These are phyloP conservation scores for Aspergillus egyptiacus DNA, from an alignment of 495 filamentous ascomycete genomes.

Conservation along the genomic window DNA sequence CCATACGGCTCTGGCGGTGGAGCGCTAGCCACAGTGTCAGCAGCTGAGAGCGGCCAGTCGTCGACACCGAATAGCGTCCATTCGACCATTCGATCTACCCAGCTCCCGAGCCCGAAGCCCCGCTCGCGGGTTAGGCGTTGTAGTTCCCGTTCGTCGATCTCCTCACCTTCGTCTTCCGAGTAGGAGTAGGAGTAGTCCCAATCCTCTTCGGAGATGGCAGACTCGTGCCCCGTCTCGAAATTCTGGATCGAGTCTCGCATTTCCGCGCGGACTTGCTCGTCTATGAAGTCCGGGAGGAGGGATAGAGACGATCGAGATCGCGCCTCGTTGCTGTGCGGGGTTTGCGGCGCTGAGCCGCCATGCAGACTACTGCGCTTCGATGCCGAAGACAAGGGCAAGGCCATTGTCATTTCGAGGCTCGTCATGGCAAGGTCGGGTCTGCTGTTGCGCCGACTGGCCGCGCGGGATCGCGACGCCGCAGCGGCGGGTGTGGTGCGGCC, in stretches of 20 bases:
- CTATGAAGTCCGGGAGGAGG: slow-evolving; percentile 38
- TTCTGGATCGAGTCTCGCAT: slow-evolving; percentile 31
- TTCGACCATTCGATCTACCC: slow-evolving; percentile 67
- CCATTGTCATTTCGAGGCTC: slow-evolving; percentile 10
- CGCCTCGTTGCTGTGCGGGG: slow-evolving; percentile 11
- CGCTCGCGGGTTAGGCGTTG: slow-evolving; percentile 46
- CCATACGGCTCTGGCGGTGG: not conserved
- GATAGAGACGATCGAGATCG: slow-evolving; percentile 2
- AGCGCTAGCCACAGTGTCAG: not conserved
- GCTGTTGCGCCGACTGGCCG: slow-evolving; percentile 30
- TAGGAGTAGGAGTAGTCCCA: slow-evolving; percentile 32
- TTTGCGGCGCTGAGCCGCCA: not conserved
- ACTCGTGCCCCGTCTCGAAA: slow-evolving; percentile 1
- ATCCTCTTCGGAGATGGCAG: slow-evolving; percentile 13
- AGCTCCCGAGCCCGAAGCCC: slow-evolving; percentile 65
- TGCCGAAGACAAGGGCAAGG: not conserved
- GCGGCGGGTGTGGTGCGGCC: slow-evolving; percentile 34
- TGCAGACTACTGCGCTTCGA: not conserved
- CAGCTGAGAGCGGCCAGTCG: slow-evolving; percentile 37
- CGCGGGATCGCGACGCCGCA: slow-evolving; percentile 30
- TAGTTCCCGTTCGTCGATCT: slow-evolving; percentile 41
- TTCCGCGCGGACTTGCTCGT: slow-evolving; percentile 41
- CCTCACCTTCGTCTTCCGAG: slow-evolving; percentile 20
- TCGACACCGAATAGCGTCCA: slow-evolving; percentile 75
- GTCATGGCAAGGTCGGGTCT: slow-evolving; percentile 38